These are phyloP conservation scores for Suillus sp. DNA, from an alignment of 768 basidiomycete genomes.

Conservation along the genomic window DNA sequence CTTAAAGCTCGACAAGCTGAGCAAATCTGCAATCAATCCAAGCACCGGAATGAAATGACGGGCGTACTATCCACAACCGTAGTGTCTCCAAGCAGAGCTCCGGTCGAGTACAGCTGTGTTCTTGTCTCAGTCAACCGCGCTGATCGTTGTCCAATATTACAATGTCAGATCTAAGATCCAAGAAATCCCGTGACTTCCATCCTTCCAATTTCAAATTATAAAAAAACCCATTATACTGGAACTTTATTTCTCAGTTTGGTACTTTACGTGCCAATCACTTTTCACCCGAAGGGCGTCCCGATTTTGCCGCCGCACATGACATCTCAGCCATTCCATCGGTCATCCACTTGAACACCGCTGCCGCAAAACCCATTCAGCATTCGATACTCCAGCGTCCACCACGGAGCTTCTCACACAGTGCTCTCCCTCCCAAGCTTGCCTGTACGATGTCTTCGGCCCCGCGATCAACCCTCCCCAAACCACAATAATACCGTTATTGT, in stretches of 20 bases:
- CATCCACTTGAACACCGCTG: neutral
- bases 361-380: constrained; percentile 4
- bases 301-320: constrained; percentile 1
- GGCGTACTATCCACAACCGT: constrained; percentile 6
- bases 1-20: constrained; percentile 16
- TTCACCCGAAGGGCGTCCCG: neutral
- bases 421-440: too few relatives aligned
- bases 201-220: constrained; percentile 36
- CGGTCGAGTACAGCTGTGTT: neutral
- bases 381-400: constrained; percentile 14
- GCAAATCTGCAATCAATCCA: constrained; percentile 12
- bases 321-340: neutral
- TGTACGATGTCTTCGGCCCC: neutral
- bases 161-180: constrained; percentile 22
- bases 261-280: constrained; percentile 12
- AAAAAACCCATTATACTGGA: constrained; percentile 8
- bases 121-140: constrained; percentile 2
- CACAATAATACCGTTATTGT: constrained; percentile 19
- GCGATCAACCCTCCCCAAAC: too few relatives aligned
- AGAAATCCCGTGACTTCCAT: constrained; percentile 22
- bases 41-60: constrained; percentile 6
- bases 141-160: constrained; percentile 12
- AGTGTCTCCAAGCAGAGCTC: neutral
- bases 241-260: constrained; percentile 18
- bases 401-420: constrained; percentile 7